These are phyloP conservation scores for Pyrrhoderma lamaoense DNA, from an alignment of 1,284 basidiomycete genomes.

Conservation along the genomic window DNA sequence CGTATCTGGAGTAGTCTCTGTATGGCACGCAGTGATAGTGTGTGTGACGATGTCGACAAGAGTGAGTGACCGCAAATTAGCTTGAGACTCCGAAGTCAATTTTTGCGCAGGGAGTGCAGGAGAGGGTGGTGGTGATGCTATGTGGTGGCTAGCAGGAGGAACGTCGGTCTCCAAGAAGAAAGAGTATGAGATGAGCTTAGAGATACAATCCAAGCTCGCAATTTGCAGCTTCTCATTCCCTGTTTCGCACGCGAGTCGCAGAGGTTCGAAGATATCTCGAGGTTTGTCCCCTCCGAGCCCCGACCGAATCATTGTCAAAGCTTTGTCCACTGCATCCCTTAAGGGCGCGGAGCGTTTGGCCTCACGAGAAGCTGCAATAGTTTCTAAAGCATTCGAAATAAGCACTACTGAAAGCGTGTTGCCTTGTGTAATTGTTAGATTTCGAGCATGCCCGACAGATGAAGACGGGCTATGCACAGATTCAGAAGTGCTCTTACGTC, in stretches of 20 bases:
- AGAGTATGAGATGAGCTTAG: slow-evolving; percentile 92
- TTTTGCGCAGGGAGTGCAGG: slow-evolving; percentile 44
- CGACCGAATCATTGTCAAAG: slow-evolving; percentile 75
- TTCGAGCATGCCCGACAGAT: slow-evolving; percentile 38
- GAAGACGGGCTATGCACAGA: slow-evolving; percentile 15
- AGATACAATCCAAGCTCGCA: slow-evolving; percentile 91
- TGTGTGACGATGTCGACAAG: slow-evolving; percentile 88
- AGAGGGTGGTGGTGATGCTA: slow-evolving; percentile 64
- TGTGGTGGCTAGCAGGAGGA: slow-evolving; percentile 27
- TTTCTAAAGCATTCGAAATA: slow-evolving; percentile 82
- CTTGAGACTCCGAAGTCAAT: slow-evolving; percentile 41
- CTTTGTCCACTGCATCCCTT: slow-evolving; percentile 73
- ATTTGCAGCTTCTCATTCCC: slow-evolving; percentile 88
- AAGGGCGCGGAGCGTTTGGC: slow-evolving; percentile 80
- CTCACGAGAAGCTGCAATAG: slow-evolving; percentile 83
- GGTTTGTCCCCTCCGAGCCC: slow-evolving; percentile 66
- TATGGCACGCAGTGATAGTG: slow-evolving; percentile 90
- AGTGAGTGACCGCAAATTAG: slow-evolving; percentile 50
- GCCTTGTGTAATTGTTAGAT: slow-evolving; percentile 65
- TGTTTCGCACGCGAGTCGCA: slow-evolving; percentile 91
- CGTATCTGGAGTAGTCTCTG: slow-evolving; percentile 78
- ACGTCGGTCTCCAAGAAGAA: slow-evolving; percentile 76
- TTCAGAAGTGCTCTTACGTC: slow-evolving; percentile 18
- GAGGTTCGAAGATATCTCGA: slow-evolving; percentile 86
- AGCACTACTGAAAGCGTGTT: slow-evolving; percentile 69